Evolutionary conservation across 768 basidiomycete species (phyloP).

Genomic region (Auricularia sp.): DNA sequence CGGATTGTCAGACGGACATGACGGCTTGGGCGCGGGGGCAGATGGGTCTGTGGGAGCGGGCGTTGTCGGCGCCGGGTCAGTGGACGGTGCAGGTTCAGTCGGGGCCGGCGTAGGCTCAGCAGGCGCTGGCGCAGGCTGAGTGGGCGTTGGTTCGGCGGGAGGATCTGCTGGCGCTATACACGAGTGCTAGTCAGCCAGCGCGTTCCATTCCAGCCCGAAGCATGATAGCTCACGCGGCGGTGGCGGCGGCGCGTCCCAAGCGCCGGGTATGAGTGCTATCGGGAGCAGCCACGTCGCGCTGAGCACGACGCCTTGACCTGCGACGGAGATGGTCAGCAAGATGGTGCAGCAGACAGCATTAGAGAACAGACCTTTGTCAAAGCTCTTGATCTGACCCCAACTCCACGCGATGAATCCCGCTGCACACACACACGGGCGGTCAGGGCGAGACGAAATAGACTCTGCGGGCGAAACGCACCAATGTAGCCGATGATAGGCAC

Average conservation of each 20-base stretch:
- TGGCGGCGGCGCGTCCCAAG: slow-evolving; percentile 39
- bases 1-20: not conserved
- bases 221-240: not conserved
- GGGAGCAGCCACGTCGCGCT: slow-evolving; percentile 78
- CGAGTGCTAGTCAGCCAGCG: not conserved
- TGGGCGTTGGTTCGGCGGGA: too few species aligned
- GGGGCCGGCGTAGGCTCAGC: not conserved
- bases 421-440: not conserved
- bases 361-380: slow-evolving; percentile 48
- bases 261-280: slow-evolving; percentile 61
- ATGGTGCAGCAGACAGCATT: slow-evolving; percentile 8
- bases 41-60: not conserved
- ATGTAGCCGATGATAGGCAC: slow-evolving; percentile 61
- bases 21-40: not conserved
- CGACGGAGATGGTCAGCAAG: not conserved
- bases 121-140: not conserved
- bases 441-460: not conserved
- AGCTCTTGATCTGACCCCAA: slow-evolving; percentile 56
- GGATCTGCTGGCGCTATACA: too few species aligned
- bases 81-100: not conserved
- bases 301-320: slow-evolving; percentile 70
- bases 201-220: not conserved
- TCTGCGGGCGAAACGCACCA: slow-evolving; percentile 21
- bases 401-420: slow-evolving; percentile 64
- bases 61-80: not conserved